Evolutionary conservation across 305 asterid species (phyloP).

Genomic region (Plantago lanceolata): DNA sequence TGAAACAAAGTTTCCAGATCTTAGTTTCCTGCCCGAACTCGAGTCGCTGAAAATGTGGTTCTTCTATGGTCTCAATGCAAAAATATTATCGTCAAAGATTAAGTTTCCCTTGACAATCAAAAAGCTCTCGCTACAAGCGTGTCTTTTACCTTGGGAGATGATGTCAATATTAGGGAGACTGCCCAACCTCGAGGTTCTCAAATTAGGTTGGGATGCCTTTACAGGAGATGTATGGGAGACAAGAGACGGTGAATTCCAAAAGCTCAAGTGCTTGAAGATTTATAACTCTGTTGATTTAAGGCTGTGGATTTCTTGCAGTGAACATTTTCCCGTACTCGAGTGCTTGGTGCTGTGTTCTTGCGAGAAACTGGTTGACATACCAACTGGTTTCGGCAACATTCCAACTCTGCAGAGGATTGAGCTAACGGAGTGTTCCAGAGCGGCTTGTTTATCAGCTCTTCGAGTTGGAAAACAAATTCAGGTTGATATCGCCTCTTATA

Average conservation of each 20-base stretch:
- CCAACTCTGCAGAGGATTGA: conserved; percentile 20
- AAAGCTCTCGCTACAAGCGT: no score
- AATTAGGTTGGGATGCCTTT: conserved; percentile 16
- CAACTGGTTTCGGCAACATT: conserved; percentile 11
- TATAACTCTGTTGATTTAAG: not conserved
- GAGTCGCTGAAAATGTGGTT: not conserved
- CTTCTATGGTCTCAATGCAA: not conserved
- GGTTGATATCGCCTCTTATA: not conserved
- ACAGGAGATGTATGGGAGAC: conserved; percentile 23
- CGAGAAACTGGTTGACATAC: conserved; percentile 7
- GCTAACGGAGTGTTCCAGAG: not conserved
- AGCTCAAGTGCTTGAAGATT: conserved; percentile 26
- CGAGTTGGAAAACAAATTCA: not conserved
- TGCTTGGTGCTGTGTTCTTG: conserved; percentile 7
- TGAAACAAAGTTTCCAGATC: not conserved
- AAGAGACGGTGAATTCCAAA: conserved; percentile 15
- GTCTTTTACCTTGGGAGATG: conserved; percentile 24
- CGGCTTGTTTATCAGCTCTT: not conserved
- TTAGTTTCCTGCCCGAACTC: not conserved
- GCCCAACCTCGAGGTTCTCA: conserved; percentile 26
- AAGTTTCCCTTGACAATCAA: conserved; percentile 24
- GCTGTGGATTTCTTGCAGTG: conserved; percentile 6
- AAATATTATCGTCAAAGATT: not conserved
- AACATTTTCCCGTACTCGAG: conserved; percentile 19
- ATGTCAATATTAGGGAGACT: conserved; percentile 16